Percentiles rank a stretch among this genome's conserved stretches.
phyloP scores from a whole-genome alignment of 2,329 filamentous ascomycete species.

The Endocalyx cinctus region DNA sequence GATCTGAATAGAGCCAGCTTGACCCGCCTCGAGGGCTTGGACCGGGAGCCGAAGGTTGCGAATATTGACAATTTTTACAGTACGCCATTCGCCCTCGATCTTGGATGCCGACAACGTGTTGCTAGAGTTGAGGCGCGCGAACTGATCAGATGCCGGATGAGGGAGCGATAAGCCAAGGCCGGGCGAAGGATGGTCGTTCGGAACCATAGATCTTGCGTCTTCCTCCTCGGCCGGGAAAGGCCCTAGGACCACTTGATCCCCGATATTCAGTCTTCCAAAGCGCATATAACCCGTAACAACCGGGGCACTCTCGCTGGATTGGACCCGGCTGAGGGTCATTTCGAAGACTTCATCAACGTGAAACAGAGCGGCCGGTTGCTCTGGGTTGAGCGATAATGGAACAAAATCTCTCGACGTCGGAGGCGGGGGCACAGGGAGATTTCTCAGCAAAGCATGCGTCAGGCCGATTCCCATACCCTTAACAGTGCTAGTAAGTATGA shows the following conservation, averaged over 20 bases:
- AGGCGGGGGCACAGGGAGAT: conserved; percentile 63
- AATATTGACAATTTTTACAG: conserved; percentile 76
- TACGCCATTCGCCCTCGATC: conserved; percentile 68
- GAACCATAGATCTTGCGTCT: conserved; percentile 33
- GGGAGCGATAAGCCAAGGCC: conserved; percentile 48
- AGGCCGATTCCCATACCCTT: conserved; percentile 77
- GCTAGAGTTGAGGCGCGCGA: conserved; percentile 47
- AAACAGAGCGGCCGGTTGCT: conserved; percentile 65
- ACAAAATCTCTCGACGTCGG: conserved; percentile 51
- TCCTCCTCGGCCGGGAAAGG: conserved; percentile 64
- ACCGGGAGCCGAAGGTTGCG: conserved; percentile 85
- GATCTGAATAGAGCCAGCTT: conserved; percentile 86
- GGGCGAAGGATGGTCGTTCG: conserved; percentile 43
- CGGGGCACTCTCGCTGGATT: conserved; percentile 30
- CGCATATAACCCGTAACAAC: conserved; percentile 82
- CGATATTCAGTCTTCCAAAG: conserved; percentile 72
- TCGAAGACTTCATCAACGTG: conserved; percentile 89
- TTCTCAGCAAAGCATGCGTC: conserved; percentile 74
- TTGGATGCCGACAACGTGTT: conserved; percentile 48
- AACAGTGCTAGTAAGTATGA: conserved; percentile 82
- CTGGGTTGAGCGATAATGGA: conserved; percentile 52
- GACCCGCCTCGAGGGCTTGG: conserved; percentile 66
- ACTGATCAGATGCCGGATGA: conserved; percentile 49
- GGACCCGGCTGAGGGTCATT: conserved; percentile 59
- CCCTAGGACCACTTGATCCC: conserved; percentile 73